These are phyloP conservation scores for Phytophthora nicotianae DNA, from an alignment of 352 stramenopile species.

Conservation along the genomic window DNA sequence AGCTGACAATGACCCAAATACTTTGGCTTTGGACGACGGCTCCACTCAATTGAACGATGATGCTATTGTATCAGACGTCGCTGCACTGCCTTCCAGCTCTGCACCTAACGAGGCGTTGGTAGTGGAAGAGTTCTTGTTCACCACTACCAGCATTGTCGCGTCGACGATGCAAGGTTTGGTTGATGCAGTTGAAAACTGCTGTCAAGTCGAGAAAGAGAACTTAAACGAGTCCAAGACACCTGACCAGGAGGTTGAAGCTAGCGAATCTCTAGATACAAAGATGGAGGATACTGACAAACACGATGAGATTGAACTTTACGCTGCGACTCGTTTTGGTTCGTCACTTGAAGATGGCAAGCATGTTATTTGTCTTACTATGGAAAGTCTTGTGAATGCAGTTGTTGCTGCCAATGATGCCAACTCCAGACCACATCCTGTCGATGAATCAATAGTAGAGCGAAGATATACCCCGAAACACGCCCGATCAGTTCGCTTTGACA, in stretches of 20 bases:
- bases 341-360: slow-evolving; percentile 4
- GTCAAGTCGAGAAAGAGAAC: neutral
- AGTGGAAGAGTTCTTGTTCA: neutral
- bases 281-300: slow-evolving; percentile 18
- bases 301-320: slow-evolving; percentile 18
- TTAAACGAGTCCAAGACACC: neutral
- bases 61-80: neutral
- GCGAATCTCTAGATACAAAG: slow-evolving; percentile 13
- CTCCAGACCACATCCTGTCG: neutral
- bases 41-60: neutral
- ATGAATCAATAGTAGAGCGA: slow-evolving; percentile 5
- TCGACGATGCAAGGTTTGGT: neutral
- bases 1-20: neutral
- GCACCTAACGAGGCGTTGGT: neutral
- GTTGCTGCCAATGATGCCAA: neutral
- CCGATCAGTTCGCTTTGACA: slow-evolving; percentile 23
- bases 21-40: neutral
- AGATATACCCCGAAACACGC: slow-evolving; percentile 2
- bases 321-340: neutral
- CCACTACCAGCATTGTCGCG: neutral
- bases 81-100: neutral
- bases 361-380: slow-evolving; percentile 7
- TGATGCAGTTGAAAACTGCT: neutral
- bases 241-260: slow-evolving; percentile 5
- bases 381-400: slow-evolving; percentile 14